phyloP scores from a whole-genome alignment of 2,329 filamentous ascomycete genomes.

The Fusarium tuaranense region DNA sequence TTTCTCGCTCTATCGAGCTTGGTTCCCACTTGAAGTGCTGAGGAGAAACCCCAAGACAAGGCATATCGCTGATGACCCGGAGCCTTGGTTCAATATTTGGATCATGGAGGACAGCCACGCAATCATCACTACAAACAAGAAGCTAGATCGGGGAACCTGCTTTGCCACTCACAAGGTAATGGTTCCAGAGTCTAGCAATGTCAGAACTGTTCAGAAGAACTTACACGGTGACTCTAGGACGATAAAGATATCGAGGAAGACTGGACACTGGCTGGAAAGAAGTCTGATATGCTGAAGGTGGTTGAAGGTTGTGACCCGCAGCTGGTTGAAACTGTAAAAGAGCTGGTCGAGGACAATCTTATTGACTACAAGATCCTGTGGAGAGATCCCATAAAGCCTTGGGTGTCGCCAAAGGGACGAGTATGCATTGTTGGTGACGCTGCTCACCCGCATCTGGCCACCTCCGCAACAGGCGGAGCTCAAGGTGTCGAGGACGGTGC shows the following conservation, averaged over 20 bases:
- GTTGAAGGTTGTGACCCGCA: slow-evolving; percentile 4
- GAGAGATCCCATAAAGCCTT: slow-evolving; percentile 7
- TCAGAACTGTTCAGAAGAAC: no score
- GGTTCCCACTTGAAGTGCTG: slow-evolving; percentile 3
- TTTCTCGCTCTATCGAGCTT: slow-evolving; percentile 7
- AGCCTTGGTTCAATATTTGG: slow-evolving; percentile 3
- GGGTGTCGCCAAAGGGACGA: slow-evolving; percentile 4
- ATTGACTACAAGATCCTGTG: slow-evolving; percentile 16
- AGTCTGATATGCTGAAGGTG: neutral
- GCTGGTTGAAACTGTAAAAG: neutral
- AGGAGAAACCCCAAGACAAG: neutral
- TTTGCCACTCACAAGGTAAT: slow-evolving; percentile 12
- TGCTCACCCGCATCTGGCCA: slow-evolving; percentile 9
- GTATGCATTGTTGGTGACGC: slow-evolving; percentile 8
- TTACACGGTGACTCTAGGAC: neutral
- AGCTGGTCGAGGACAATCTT: slow-evolving; percentile 2
- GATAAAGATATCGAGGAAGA: slow-evolving; percentile 3
- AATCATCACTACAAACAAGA: slow-evolving; percentile 2
- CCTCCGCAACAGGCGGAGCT: slow-evolving; percentile 8
- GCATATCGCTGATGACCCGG: neutral
- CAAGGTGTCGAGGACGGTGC: slow-evolving; percentile 8
- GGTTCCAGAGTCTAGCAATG: neutral
- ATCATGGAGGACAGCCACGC: slow-evolving; percentile 7
- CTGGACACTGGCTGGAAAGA: slow-evolving; percentile 5
- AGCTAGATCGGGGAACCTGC: neutral